Base-by-base conservation (phyloP, 1,139 yeast species). In the Arxiozyma bovina region DNA sequence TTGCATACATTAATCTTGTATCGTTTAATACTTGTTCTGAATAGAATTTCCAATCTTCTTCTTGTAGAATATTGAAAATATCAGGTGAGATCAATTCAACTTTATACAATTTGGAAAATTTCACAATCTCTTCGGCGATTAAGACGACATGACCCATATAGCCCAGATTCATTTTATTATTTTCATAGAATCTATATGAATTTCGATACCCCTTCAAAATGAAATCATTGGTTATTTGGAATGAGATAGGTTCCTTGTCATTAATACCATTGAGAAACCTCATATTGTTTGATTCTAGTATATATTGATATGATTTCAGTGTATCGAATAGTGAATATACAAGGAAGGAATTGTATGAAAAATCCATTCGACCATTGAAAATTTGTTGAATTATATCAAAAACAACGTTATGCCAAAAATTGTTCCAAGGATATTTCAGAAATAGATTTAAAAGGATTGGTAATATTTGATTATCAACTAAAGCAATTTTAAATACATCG, bases 321-420 rank as follows among this genome's bases (percentile, higher is more conserved):
- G 62, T 57, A 50, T 66, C 64, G 56, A 69, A 68, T 40, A 69
- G 59, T 9, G 71, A 63, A 52, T 62, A 67, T 0, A 69, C 96
- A 55, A 93, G 73, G 66, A 85, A 91, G 64, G 87, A 85, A 73
- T 93, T 93, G 74, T 86, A 93, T 1, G 89, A 87, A 64, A 88
- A 86, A 60, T 90, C 96, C 91, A 93, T 88, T 21, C 96, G 87
- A 0, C 98, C 99, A 70, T 90, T 91, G 67, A 93, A 79, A 17
- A 93, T 86, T 71, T 93, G 99, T 72, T 94, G 99, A 45, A 93
- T 95, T 61, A 93, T 88, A 71, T 93, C 99, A 73, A 93, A 93
- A 9, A 93, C 97, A 55, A 94, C 99, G 66, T 93, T 93, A 72
- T 93, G 99, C 72, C 95, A 77, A 67, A 93, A 93, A 69, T 93